A percentile compares a stretch with the other conserved stretches of the same genome.
phyloP scores from a whole-genome alignment of 2,329 filamentous ascomycete species.

The Paracoccidioides brasiliensis region DNA sequence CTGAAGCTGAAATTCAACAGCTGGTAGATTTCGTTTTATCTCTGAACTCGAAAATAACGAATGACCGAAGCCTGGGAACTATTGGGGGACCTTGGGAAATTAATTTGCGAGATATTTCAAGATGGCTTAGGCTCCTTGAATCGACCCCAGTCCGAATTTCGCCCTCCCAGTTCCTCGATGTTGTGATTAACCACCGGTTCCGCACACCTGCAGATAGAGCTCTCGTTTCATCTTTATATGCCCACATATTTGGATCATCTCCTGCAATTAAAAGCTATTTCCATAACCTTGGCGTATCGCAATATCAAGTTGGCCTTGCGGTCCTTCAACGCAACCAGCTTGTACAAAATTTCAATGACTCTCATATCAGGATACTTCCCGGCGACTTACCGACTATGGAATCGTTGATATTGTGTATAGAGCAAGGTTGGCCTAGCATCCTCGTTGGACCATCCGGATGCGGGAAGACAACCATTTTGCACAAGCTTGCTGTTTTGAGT shows the following conservation, averaged over 20 bases:
- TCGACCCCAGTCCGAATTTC: constrained; percentile 48
- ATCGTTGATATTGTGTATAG: constrained; percentile 73
- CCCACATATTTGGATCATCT: constrained; percentile 44
- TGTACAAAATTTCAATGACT: constrained; percentile 23
- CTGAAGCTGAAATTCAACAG: constrained; percentile 45
- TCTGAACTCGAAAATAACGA: constrained; percentile 60
- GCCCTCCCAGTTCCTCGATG: constrained; percentile 62
- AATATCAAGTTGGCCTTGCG: constrained; percentile 71
- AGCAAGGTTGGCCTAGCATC: constrained; percentile 78
- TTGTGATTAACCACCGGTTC: constrained; percentile 81
- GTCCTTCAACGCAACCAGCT: constrained; percentile 47
- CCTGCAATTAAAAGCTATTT: constrained; percentile 49
- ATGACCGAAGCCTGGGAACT: constrained; percentile 40
- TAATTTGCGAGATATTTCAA: constrained; percentile 77
- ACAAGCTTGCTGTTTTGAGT: constrained; percentile 63
- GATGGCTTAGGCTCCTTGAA: constrained; percentile 67
- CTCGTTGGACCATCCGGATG: constrained; percentile 73
- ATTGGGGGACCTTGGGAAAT: constrained; percentile 82
- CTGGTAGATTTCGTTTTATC: constrained; percentile 69
- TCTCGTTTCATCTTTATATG: constrained; percentile 54
- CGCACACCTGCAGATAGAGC: constrained; percentile 55
- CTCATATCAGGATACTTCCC: constrained; percentile 24
- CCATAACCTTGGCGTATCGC: constrained; percentile 52
- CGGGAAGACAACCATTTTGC: constrained; percentile 72
- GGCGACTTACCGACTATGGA: constrained; percentile 57